A percentile compares a stretch with the other conserved stretches of the same genome.
Conservation (phyloP, 2,329 filamentous ascomycete genomes). For the Septoria linicola region DNA sequence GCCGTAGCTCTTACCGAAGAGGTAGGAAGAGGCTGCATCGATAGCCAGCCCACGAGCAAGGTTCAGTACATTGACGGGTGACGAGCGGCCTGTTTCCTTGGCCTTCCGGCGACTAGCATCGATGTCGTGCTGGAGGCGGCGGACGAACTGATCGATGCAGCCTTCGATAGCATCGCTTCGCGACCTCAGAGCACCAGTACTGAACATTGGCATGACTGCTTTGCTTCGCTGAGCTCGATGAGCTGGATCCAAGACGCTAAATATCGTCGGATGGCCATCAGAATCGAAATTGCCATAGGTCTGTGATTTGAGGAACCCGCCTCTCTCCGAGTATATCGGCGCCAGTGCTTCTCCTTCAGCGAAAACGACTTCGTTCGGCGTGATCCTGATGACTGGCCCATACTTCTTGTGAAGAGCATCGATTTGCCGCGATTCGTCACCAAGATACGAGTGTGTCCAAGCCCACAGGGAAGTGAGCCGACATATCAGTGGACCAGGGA, state of each 20-base stretch:
- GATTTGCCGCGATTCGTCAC: constrained; percentile 32
- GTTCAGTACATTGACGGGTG: constrained; percentile 51
- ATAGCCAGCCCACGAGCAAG: constrained; percentile 52
- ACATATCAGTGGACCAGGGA: constrained; percentile 37
- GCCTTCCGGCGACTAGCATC: constrained; percentile 17
- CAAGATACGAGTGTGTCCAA: constrained; percentile 35
- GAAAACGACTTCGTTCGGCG: constrained; percentile 63
- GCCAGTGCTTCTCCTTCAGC: constrained; percentile 48
- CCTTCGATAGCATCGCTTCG: constrained; percentile 41
- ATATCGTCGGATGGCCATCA: constrained; percentile 56
- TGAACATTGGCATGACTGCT: constrained; percentile 52
- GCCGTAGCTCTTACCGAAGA: constrained; percentile 54
- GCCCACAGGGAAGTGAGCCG: constrained; percentile 32
- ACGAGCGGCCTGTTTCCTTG: constrained; percentile 29
- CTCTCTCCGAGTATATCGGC: constrained; percentile 53
- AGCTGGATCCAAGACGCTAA: constrained; percentile 47
- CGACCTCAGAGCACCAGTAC: constrained; percentile 47
- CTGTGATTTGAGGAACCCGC: constrained; percentile 54
- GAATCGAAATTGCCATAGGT: constrained; percentile 59
- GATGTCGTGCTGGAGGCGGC: constrained; percentile 41
- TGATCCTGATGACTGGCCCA: constrained; percentile 69
- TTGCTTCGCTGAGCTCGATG: constrained; percentile 50
- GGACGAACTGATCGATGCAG: constrained; percentile 46
- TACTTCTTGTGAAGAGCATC: constrained; percentile 58
- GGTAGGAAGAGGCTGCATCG: constrained; percentile 55